Evolutionary conservation across 2,329 filamentous ascomycete genomes (phyloP).

Genomic region (Rhinocladiella similis): DNA sequence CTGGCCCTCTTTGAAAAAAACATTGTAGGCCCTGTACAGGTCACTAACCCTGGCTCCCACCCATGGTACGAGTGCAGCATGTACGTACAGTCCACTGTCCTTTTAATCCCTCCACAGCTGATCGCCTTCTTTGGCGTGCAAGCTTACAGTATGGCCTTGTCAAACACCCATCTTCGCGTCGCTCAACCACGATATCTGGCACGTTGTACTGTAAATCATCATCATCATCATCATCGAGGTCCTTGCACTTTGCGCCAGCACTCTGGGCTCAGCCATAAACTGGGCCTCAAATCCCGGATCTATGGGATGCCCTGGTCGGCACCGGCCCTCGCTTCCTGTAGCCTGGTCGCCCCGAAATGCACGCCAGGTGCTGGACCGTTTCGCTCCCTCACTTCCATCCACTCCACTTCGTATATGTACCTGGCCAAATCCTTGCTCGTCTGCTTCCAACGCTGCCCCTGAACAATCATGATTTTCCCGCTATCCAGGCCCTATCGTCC

Average conservation of each 20-base stretch:
- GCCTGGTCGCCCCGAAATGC: neutral
- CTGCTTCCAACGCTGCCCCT: conserved; percentile 16
- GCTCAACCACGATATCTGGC: no score
- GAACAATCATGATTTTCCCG: conserved; percentile 22
- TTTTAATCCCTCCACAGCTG: no score
- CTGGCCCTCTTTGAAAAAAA: no score
- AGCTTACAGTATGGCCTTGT: no score
- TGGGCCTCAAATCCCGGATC: neutral
- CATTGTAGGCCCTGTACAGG: no score
- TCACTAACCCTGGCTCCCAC: no score
- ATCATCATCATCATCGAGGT: neutral
- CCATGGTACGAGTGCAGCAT: no score
- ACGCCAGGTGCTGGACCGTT: neutral
- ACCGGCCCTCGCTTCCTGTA: neutral
- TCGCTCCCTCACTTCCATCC: neutral
- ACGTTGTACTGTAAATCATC: no score
- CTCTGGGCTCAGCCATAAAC: neutral
- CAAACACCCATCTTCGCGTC: no score
- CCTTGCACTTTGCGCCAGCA: neutral
- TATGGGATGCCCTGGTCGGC: neutral
- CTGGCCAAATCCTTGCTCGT: neutral
- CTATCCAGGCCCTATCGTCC: conserved; percentile 8
- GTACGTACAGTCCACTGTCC: no score
- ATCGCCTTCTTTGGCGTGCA: no score
- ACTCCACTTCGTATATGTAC: neutral